These are phyloP conservation scores for Neodidymelliopsis sp. DNA, from an alignment of 2,329 filamentous ascomycete genomes.

Conservation along the genomic window DNA sequence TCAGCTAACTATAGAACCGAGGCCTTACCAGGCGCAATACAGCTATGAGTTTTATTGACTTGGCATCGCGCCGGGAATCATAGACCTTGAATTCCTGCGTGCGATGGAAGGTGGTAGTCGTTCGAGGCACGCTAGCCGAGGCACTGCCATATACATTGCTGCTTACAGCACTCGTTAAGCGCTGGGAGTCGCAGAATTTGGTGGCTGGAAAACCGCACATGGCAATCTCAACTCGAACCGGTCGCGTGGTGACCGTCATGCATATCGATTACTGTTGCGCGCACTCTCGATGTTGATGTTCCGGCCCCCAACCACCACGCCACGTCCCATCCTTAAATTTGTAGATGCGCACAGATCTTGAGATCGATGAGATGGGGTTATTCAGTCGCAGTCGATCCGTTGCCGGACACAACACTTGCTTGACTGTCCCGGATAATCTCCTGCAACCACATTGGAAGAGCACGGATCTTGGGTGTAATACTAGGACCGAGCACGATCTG, in stretches of 20 bases:
- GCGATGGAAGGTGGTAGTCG: not conserved
- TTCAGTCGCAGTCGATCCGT: conserved; percentile 31
- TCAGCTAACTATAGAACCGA: conserved; percentile 43
- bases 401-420: conserved; percentile 38
- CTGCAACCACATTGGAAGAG: conserved; percentile 45
- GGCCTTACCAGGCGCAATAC: conserved; percentile 11
- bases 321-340: not conserved
- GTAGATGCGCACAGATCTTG: not conserved
- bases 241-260: not conserved
- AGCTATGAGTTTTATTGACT: conserved; percentile 14
- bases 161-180: conserved; percentile 6
- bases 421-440: conserved; percentile 42
- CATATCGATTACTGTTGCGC: not conserved
- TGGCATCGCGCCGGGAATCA: conserved; percentile 4
- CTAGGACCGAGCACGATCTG: conserved; percentile 51
- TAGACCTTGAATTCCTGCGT: not conserved
- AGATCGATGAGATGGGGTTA: not conserved
- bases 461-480: conserved; percentile 34
- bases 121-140: conserved; percentile 8
- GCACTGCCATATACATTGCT: conserved; percentile 5
- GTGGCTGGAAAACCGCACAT: conserved; percentile 2
- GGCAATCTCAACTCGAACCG: conserved; percentile 2
- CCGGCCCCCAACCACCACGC: not conserved
- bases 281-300: not conserved
- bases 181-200: not conserved